A percentile compares a stretch with the other conserved stretches of the same genome.
Evolutionary conservation across 345 rosid genomes (phyloP).

Genomic region (Pelargonium nanum): DNA sequence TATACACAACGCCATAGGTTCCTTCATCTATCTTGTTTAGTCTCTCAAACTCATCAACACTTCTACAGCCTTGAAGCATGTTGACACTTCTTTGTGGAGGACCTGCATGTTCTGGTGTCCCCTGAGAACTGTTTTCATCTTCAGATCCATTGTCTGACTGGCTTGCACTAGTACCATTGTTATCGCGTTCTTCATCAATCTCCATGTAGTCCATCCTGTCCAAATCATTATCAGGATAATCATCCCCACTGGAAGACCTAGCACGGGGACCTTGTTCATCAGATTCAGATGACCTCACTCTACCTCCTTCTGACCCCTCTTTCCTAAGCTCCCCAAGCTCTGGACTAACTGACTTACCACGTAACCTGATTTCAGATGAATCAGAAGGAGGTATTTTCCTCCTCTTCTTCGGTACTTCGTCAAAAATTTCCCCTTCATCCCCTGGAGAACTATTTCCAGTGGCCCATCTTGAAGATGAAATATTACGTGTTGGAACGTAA

Average conservation of each 20-base stretch:
- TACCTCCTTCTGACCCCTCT: constrained; percentile 44
- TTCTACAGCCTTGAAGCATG: constrained; percentile 97
- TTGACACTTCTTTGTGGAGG: constrained; percentile 70
- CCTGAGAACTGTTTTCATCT: constrained; percentile 34
- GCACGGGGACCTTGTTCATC: constrained; percentile 37
- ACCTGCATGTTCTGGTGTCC: constrained; percentile 45
- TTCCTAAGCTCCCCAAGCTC: constrained; percentile 46
- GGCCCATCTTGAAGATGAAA: constrained; percentile 97
- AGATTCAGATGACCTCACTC: constrained; percentile 54
- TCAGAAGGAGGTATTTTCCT: constrained; percentile 37
- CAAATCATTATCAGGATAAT: constrained; percentile 32
- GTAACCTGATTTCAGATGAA: constrained; percentile 26
- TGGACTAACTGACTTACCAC: constrained; percentile 47
- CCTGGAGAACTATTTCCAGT: constrained; percentile 71
- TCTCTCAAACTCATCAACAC: constrained; percentile 97
- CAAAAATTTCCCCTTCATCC: constrained; percentile 80
- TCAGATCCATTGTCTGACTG: constrained; percentile 45
- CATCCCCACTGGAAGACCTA: constrained; percentile 51
- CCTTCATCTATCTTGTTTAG: constrained; percentile 98
- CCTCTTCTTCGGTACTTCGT: constrained; percentile 49
- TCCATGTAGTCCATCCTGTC: constrained; percentile 68
- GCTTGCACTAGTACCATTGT: constrained; percentile 24
- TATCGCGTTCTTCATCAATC: constrained; percentile 35
- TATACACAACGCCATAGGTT: constrained; percentile 95
- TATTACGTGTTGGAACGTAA: constrained; percentile 65